Evolutionary conservation across 139 green algal genomes (phyloP), one percentile per base, ranked within the genome.

Genomic region (Mychonastes homosphaera): DNA sequence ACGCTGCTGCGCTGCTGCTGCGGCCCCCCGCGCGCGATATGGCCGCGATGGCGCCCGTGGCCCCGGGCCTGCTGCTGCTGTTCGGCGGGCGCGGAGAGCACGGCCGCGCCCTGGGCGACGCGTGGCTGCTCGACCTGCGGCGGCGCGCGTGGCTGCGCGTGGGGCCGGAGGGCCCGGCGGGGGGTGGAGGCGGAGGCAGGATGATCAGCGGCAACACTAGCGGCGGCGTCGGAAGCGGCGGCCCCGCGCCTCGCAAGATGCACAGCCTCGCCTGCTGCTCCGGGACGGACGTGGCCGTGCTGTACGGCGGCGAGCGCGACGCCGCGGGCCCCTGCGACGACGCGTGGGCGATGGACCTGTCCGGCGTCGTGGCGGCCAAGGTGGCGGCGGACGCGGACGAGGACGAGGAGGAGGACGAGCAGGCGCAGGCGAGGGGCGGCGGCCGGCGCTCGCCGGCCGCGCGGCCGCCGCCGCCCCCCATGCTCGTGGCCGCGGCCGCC

Each of bases 241-340:
- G 38, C 29, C 81, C 77, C 4, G 60, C 66, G 23, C 36, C 81
- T 1, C 65, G 81, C 21, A 78, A 81, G 68, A 75, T 79, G 68
- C 68, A 73, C 12, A 56, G 27, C 9, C 49, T 35, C 7, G 10
- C 26, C 51, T 45, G 29, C 16, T 6, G 15, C 29, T 19, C 28
- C 30, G 21, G 15, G 43, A 7, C 15, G 32, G 44, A 40, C 6
- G 8, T 36, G 21, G 10, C 40, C 19, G 55, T 87, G n/a, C 24
- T 88, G 55, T 89, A 86, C 74, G 83, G 80, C 16, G 83, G 83
- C 12, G 80, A 90, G 62, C 70, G 51, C 3, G 63, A 80, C 56
- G 62, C 28, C 38, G 43, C 33, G n/a, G 78, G 78, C 0, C 62
- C 77, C 9, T 51, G 73, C 6, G 69, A 75, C 23, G 82, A 90